phyloP scores from a whole-genome alignment of 1,284 basidiomycete species.

The Cryptococcus neoformans region DNA sequence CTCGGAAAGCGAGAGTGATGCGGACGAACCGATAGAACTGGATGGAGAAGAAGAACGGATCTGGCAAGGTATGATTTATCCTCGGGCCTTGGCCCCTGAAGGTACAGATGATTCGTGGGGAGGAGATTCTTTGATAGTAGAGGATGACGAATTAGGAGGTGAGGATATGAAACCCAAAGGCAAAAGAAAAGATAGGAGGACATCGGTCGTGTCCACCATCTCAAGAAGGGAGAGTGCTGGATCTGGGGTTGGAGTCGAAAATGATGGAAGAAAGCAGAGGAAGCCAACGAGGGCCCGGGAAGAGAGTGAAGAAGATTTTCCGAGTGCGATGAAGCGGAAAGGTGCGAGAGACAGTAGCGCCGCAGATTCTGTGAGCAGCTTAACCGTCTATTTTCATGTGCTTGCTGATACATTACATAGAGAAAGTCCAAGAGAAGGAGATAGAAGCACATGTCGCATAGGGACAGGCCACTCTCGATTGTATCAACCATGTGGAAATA shows the following conservation, averaged over 20 bases:
- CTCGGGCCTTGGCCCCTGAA: slow-evolving; percentile 8
- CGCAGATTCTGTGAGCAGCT: too few relatives aligned
- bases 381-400: too few relatives aligned
- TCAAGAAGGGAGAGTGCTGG: neutral
- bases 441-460: too few relatives aligned
- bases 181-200: neutral
- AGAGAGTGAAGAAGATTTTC: neutral
- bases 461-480: too few relatives aligned
- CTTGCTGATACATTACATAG: too few relatives aligned
- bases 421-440: too few relatives aligned
- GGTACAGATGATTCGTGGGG: slow-evolving; percentile 13
- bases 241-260: neutral
- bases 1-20: slow-evolving; percentile 8
- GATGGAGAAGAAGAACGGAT: slow-evolving; percentile 1
- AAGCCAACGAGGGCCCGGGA: neutral
- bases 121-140: neutral
- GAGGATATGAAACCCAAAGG: neutral
- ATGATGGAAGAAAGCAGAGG: neutral
- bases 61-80: slow-evolving; percentile 16
- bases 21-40: neutral
- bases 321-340: too few relatives aligned
- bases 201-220: neutral
- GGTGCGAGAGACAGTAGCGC: too few relatives aligned
- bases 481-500: too few relatives aligned
- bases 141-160: neutral